Conservation (phyloP, 108 stramenopile genomes). For the Fragilaria crotonensis region DNA sequence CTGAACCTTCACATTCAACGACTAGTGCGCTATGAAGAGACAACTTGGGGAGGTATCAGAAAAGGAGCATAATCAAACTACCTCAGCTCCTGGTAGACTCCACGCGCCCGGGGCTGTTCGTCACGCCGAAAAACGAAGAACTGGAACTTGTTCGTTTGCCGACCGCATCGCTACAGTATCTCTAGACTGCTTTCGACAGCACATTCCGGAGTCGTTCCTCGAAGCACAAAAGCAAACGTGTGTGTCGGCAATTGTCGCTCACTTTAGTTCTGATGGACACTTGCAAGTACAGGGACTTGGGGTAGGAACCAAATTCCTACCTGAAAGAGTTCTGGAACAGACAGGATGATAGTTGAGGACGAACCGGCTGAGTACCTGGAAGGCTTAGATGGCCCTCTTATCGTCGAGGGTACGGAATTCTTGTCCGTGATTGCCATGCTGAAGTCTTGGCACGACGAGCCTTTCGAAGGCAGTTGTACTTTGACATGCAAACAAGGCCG, state of each 20-base stretch:
- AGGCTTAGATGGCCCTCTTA: background rate
- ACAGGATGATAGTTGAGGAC: too few species aligned
- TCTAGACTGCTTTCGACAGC: constrained; percentile 39
- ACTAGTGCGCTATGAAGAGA: too few species aligned
- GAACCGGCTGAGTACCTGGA: constrained; percentile 1
- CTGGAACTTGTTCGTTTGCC: constrained; percentile 66
- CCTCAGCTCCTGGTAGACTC: too few species aligned
- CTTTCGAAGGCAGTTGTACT: constrained; percentile 54
- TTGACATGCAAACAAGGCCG: constrained; percentile 38
- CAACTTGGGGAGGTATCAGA: too few species aligned
- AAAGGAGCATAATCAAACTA: too few species aligned
- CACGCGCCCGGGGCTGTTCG: constrained; percentile 36
- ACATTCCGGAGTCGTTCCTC: constrained; percentile 34
- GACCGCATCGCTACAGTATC: constrained; percentile 66
- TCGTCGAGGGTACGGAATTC: constrained; percentile 38
- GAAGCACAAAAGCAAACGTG: constrained; percentile 56
- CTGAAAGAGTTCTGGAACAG: constrained; percentile 28
- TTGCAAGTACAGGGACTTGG: constrained; percentile 65
- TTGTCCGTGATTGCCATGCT: constrained; percentile 78
- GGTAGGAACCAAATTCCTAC: constrained; percentile 82
- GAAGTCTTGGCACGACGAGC: constrained; percentile 78
- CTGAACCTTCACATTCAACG: too few species aligned
- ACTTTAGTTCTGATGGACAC: constrained; percentile 13
- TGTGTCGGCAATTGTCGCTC: constrained; percentile 69
- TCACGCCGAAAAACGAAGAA: constrained; percentile 74